These are phyloP conservation scores for Galeopsis tetrahit DNA, from an alignment of 257 asterid genomes.

Conservation along the genomic window DNA sequence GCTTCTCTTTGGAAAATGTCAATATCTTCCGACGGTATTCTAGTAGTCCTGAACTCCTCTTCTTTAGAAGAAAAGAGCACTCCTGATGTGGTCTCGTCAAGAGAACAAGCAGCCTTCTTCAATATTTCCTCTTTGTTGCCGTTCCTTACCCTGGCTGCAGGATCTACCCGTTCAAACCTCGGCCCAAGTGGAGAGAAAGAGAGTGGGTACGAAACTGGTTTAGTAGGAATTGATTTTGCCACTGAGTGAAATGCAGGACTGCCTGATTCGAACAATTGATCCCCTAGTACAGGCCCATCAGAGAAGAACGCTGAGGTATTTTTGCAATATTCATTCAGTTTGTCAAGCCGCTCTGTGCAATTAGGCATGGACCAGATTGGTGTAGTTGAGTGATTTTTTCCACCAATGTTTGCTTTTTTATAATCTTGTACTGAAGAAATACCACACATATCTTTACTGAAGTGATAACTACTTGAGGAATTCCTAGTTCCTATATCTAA, in stretches of 20 bases:
- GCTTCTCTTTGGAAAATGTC: constrained; percentile 35
- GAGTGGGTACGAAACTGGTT: constrained; percentile 42
- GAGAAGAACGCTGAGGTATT: constrained; percentile 44
- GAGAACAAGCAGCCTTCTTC: constrained; percentile 41
- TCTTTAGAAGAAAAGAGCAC: constrained; percentile 46
- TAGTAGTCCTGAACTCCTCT: constrained; percentile 47
- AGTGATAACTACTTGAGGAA: constrained; percentile 33
- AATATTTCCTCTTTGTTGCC: constrained; percentile 39
- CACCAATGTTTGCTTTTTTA: constrained; percentile 64
- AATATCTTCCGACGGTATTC: constrained; percentile 44
- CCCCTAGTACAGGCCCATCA: constrained; percentile 72
- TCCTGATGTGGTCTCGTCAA: constrained; percentile 45
- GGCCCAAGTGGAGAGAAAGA: constrained; percentile 75
- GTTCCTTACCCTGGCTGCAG: constrained; percentile 37
- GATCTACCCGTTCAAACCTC: constrained; percentile 36
- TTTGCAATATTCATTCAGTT: constrained; percentile 36
- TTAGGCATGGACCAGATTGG: constrained; percentile 42
- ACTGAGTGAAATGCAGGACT: constrained; percentile 33
- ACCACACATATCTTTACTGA: constrained; percentile 37
- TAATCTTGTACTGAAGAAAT: constrained; percentile 46
- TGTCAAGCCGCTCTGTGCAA: constrained; percentile 38
- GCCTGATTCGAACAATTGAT: constrained; percentile 34
- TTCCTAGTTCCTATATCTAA: constrained; percentile 53
- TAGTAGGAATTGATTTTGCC: constrained; percentile 37
- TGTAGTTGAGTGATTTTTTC: constrained; percentile 36